Evolutionary conservation across 306 rosid genomes (phyloP).

Genomic region (Cicer arietinum): DNA sequence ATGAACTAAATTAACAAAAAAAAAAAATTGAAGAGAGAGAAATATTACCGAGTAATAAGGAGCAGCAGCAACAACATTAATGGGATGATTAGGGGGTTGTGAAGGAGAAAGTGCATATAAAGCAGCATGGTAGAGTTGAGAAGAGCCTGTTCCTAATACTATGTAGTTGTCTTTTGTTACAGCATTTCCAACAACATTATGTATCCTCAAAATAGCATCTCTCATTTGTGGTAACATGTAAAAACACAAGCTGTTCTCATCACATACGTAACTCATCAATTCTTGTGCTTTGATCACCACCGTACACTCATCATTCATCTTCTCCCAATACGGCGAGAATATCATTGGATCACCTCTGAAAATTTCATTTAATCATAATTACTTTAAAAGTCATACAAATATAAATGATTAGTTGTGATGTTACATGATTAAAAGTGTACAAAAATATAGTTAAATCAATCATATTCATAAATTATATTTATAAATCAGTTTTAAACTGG

Average conservation of each 20-base stretch:
- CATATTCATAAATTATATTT: too few species aligned
- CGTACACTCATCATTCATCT: conserved; percentile 57
- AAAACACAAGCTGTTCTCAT: conserved; percentile 59
- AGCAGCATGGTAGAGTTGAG: conserved; percentile 75
- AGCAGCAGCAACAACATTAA: conserved; percentile 67
- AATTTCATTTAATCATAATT: neutral
- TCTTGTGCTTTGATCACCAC: conserved; percentile 68
- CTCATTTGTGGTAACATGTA: conserved; percentile 60
- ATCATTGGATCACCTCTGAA: conserved; percentile 73
- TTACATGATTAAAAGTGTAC: too few species aligned
- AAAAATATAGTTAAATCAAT: too few species aligned
- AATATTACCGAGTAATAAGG: conserved; percentile 77
- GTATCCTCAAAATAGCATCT: conserved; percentile 58
- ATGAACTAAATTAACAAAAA: too few species aligned
- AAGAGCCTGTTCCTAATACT: conserved; percentile 77
- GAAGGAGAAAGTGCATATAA: conserved; percentile 67
- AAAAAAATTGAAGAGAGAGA: neutral
- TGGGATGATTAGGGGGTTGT: conserved; percentile 44
- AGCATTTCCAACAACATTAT: conserved; percentile 67
- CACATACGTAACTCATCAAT: conserved; percentile 61
- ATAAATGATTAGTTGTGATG: too few species aligned
- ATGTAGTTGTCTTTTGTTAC: conserved; percentile 52
- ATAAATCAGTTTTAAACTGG: too few species aligned
- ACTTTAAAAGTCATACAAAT: too few species aligned
- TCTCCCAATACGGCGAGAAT: conserved; percentile 61